Percentiles rank a stretch among this genome's conserved stretches.
Conservation (phyloP, 345 rosid species). For the Acer negundo region DNA sequence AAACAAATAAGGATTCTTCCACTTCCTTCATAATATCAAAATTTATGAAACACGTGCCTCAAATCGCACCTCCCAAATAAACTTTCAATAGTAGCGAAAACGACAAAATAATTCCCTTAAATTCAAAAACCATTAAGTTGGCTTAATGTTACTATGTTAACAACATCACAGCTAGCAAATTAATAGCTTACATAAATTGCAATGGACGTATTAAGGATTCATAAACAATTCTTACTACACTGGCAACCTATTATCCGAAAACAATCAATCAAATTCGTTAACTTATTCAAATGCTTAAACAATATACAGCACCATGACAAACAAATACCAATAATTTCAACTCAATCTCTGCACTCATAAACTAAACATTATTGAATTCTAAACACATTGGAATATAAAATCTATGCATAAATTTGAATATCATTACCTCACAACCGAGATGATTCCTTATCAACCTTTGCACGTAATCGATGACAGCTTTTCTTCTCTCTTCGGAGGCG, state of each 20-base stretch:
- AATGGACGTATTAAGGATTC: not conserved
- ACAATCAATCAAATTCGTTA: not conserved
- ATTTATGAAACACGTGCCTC: not conserved
- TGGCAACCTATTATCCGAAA: not conserved
- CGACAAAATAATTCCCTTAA: not conserved
- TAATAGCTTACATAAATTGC: not conserved
- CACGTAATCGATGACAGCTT: conserved; percentile 63
- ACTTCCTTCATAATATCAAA: too few species aligned
- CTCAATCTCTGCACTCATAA: not conserved
- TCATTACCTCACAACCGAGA: conserved; percentile 63
- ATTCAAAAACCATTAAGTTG: too few species aligned
- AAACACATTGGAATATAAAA: not conserved
- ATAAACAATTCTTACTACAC: not conserved
- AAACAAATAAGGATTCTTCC: too few species aligned
- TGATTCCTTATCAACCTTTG: conserved; percentile 48
- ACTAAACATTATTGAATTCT: not conserved
- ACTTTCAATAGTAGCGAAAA: not conserved
- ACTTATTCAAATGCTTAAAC: not conserved
- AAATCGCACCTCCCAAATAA: too few species aligned
- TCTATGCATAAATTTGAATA: not conserved
- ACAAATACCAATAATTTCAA: too few species aligned
- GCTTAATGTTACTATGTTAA: not conserved
- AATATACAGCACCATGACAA: too few species aligned
- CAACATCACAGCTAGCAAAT: not conserved
- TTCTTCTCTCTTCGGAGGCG: conserved; percentile 70